phyloP scores from a whole-genome alignment of 768 basidiomycete genomes.

The Tulasnella sp. region DNA sequence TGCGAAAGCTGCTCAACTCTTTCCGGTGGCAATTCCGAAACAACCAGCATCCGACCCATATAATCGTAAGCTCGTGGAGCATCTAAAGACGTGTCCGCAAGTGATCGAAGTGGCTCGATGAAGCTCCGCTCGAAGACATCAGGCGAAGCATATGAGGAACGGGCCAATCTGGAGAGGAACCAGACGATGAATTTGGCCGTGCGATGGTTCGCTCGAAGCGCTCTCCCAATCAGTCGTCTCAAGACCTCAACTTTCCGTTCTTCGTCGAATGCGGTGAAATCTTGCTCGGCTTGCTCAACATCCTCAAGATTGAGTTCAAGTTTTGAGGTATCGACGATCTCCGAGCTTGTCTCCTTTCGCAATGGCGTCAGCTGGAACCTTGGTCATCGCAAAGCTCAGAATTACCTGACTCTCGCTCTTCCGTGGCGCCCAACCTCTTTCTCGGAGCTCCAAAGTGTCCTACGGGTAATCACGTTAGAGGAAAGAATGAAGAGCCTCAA shows the following conservation, averaged over 20 bases:
- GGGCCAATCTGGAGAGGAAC: background rate
- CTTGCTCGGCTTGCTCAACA: background rate
- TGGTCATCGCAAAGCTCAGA: background rate
- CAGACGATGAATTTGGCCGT: background rate
- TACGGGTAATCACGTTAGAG: background rate
- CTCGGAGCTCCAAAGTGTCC: background rate
- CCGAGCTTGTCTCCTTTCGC: background rate
- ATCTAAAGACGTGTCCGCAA: background rate
- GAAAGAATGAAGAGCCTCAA: background rate
- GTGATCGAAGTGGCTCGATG: background rate
- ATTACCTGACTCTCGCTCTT: background rate
- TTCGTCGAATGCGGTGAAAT: background rate
- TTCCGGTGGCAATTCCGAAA: background rate
- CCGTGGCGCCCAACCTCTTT: background rate
- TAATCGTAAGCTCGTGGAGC: background rate
- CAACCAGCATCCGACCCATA: background rate
- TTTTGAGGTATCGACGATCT: background rate
- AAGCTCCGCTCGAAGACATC: background rate
- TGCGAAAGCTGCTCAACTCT: background rate
- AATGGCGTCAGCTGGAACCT: background rate
- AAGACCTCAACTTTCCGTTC: background rate
- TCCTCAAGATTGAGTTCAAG: background rate
- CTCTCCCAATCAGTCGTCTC: background rate
- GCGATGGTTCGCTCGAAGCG: background rate
- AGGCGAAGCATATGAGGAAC: background rate